Evolutionary conservation across 108 stramenopile genomes (phyloP).

Genomic region (Nitzschia inconspicua): DNA sequence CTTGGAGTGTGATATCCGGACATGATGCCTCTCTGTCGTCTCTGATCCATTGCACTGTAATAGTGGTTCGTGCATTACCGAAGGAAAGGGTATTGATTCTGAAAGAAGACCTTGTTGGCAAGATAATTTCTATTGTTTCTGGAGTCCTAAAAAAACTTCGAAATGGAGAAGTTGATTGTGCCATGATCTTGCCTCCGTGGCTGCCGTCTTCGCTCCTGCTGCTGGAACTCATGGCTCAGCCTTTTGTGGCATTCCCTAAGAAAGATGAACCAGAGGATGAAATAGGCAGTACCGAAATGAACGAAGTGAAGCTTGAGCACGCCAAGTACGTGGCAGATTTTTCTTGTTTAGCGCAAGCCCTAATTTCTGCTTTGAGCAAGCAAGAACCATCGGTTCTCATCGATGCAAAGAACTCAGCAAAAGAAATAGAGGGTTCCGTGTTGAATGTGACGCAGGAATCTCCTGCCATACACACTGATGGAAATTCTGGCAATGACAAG

Average conservation of each 20-base stretch:
- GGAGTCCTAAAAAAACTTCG: neutral
- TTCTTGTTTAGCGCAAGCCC: constrained; percentile 30
- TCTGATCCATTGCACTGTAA: constrained; percentile 63
- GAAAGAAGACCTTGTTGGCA: constrained; percentile 43
- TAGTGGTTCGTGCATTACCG: constrained; percentile 68
- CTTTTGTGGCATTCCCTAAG: constrained; percentile 36
- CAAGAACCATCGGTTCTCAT: neutral
- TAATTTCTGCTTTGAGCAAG: constrained; percentile 38
- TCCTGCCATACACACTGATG: no score
- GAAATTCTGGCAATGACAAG: constrained; percentile 26
- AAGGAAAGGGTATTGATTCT: constrained; percentile 52
- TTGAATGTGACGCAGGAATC: constrained; percentile 8
- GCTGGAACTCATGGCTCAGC: constrained; percentile 80
- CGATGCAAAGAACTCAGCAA: constrained; percentile 15
- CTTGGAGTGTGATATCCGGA: constrained; percentile 10
- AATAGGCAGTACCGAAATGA: constrained; percentile 26
- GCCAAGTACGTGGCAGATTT: constrained; percentile 38
- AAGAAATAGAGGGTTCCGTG: constrained; percentile 16
- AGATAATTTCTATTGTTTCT: constrained; percentile 46
- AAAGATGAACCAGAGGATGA: constrained; percentile 28
- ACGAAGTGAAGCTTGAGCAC: constrained; percentile 51
- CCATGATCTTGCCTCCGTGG: constrained; percentile 64
- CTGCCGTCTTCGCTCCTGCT: constrained; percentile 55
- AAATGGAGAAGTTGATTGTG: neutral
- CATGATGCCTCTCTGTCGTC: constrained; percentile 28